phyloP scores from a whole-genome alignment of 257 asterid genomes.

The Schizonepeta tenuifolia region DNA sequence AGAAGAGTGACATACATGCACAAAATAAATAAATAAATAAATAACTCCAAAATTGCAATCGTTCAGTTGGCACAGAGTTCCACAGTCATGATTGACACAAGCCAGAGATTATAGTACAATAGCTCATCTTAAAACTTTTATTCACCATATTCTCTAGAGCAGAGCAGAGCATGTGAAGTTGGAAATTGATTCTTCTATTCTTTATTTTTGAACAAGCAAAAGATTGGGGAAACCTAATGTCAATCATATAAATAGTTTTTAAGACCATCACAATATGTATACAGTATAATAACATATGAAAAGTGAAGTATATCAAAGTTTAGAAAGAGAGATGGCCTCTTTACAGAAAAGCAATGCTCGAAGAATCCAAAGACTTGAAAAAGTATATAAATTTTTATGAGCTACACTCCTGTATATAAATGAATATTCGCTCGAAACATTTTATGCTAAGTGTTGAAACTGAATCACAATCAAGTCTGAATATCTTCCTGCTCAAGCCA shows the following conservation, averaged over 20 bases:
- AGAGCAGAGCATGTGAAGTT: constrained; percentile 3
- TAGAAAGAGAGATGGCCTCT: constrained; percentile 28
- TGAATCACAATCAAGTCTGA: no score
- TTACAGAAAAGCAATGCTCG: constrained; percentile 38
- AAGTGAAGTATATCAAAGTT: neutral
- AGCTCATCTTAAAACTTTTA: neutral
- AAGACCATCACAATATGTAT: constrained; percentile 3
- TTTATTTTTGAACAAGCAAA: neutral
- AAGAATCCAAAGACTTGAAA: constrained; percentile 34
- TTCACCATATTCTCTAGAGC: neutral
- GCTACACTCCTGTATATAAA: no score
- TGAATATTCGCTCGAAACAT: no score
- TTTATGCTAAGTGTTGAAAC: no score
- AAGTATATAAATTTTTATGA: no score
- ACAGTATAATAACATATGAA: neutral
- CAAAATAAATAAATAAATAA: neutral
- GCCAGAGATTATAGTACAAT: neutral
- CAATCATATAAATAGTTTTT: constrained; percentile 25
- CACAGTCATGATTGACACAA: neutral
- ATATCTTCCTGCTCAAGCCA: no score
- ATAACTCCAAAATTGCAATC: neutral
- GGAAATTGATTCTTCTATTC: neutral
- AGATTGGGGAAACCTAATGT: constrained; percentile 1
- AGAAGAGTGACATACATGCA: neutral
- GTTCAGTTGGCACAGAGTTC: neutral